Base-by-base conservation (phyloP, 768 basidiomycete species). In the Hemileccinum rubropunctum region DNA sequence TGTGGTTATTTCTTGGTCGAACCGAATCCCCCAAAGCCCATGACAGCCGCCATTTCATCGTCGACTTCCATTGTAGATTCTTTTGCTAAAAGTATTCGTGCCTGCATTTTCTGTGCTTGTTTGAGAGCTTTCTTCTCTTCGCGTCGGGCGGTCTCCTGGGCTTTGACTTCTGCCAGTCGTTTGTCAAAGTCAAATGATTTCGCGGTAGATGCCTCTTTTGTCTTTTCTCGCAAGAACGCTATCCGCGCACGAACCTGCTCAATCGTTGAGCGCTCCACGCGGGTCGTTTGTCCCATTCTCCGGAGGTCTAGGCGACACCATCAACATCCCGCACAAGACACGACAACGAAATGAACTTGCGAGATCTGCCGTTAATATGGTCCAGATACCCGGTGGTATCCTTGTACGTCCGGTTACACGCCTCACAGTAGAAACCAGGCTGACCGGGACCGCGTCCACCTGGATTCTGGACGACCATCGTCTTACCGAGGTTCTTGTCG, bases 131-230 rank as follows among this genome's bases (percentile, higher is more conserved):
- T 94, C 70, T 85, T 86, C 67, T 85, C 78, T 28, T 82, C 81
- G 12, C 89, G 81, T 21, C 79, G 69, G 0, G 79, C 74, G 10
- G 75, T 72, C 66, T 95, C 91, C 57, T 81, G 84, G 26, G 79
- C 82, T 57, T 82, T 83, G 44, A 98, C 82, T 58, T 93, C 89
- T 28, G 83, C 82, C 12, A 98, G 71, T 23, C 97, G 88, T 62
- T 88, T 74, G 61, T 94, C 87, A 71, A 99, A 99, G 71, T 99
- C 95, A 62, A 82, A 99, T n/a, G 85, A 81, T 64, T 97, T 97
- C 0, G 91, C 86, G 23, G 79, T 75, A 1, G 92, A 83, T 8
- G 85, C 84, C 36, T 88, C 84, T 53, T 84, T 87, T 2, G 95
- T 95, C 68, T 84, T 86, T 67, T 91, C 93, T 13, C 95, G 84